Base-by-base conservation (phyloP, 2,329 filamentous ascomycete genomes). In the Fusarium piperis region DNA sequence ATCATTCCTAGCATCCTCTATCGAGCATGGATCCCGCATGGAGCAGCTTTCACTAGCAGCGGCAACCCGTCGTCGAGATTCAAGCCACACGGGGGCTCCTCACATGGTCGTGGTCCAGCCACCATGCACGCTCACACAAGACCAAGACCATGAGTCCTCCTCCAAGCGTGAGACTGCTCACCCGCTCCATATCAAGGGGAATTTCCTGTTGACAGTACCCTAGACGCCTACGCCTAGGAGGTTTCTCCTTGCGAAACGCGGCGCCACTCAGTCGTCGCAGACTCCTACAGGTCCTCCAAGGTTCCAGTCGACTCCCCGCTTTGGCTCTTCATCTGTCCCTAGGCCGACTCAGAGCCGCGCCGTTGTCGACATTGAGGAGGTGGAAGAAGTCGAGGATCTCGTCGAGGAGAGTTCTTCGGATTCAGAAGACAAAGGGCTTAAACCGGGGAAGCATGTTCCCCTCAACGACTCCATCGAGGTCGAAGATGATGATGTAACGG, bases 221-320 rank as follows among this genome's bases (percentile, higher is more conserved):
- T 51, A 84, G 82, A 84, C 83, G 35, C 80, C 82, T 6, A 78
- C 80, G 8, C 81, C 82, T 20, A 78, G 81, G 65, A 78, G 81
- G 7, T 84, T 84, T 62, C 74, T 83, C 60, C 76, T 81, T 8
- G 74, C 80, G 3, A 82, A 80, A 62, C 69, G 81, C 32, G 74
- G 80, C 28, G 74, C 76, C 15, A 74, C 78, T n/a, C 76, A 78
- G 56, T 68, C 75, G 7, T 79, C 79, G 28, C 79, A 81, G 65
- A 78, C 78, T 23, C 78, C 78, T 13, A 71, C 78, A 26, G 76
- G 68, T 23, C 62, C 73, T 8, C 76, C 76, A 53, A 80, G 76
- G 59, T 83, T 83, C 60, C 80, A 79, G 32, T 79, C 80, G 28
- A 83, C 81, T 38, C 82, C 81, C 20, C 77, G 80, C n/a, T 84